Conservation (phyloP, 352 stramenopile species). For the Globisporangium emineosum region DNA sequence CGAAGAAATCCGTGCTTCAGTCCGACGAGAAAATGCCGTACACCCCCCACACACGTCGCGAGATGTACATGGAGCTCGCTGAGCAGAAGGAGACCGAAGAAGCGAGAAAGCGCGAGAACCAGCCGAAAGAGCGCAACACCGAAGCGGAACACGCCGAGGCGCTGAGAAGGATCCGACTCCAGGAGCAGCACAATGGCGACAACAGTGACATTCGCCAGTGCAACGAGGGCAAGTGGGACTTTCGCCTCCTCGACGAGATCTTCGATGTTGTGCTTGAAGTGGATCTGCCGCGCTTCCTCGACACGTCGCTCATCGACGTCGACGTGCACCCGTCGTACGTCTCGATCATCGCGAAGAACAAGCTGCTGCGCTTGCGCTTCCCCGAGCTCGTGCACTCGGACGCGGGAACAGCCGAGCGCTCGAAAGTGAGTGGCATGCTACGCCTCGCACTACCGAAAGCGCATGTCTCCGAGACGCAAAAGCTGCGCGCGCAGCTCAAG, state of each 20-base stretch:
- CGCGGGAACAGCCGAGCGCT: constrained; percentile 48
- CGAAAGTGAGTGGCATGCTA: constrained; percentile 47
- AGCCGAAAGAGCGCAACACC: constrained; percentile 83
- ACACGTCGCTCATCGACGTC: constrained; percentile 92
- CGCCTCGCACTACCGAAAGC: constrained; percentile 56
- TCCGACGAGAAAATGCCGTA: constrained; percentile 64
- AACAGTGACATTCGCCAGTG: constrained; percentile 58
- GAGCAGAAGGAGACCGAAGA: constrained; percentile 93
- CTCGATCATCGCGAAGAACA: constrained; percentile 93
- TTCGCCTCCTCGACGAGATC: constrained; percentile 62
- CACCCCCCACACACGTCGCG: constrained; percentile 52
- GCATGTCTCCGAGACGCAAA: constrained; percentile 33
- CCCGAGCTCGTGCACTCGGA: constrained; percentile 57
- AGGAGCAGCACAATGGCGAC: constrained; percentile 34
- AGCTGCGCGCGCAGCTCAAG: constrained; percentile 34
- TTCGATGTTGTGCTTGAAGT: constrained; percentile 77
- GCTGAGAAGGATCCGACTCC: constrained; percentile 32
- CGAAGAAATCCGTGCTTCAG: constrained; percentile 37
- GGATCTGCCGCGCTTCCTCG: constrained; percentile 83
- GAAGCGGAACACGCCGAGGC: constrained; percentile 79
- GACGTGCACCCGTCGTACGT: constrained; percentile 93
- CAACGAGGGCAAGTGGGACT: constrained; percentile 91
- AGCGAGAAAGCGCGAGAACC: constrained; percentile 66
- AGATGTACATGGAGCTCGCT: constrained; percentile 92
- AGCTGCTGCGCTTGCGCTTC: constrained; percentile 69